phyloP scores from a whole-genome alignment of 768 basidiomycete species.

The Termitomyces heimii region DNA sequence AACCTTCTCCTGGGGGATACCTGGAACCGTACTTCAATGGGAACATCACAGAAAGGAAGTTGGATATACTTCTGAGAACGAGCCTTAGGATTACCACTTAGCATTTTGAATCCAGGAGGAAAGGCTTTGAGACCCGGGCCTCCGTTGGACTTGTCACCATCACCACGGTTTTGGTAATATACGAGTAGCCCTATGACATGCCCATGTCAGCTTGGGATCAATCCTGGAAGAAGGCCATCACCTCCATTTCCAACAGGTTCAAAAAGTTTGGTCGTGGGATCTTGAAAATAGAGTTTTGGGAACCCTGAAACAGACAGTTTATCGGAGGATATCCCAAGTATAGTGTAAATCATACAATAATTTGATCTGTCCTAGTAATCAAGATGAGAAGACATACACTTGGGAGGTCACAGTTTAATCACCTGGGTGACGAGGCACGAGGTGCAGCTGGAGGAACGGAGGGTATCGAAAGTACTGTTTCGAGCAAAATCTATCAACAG shows the following conservation, averaged over 20 bases:
- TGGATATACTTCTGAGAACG: slow-evolving; percentile 27
- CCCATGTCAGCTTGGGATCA: neutral
- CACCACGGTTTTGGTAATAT: slow-evolving; percentile 37
- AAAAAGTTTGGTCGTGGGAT: slow-evolving; percentile 28
- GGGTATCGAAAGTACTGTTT: slow-evolving; percentile 25
- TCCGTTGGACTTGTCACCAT: slow-evolving; percentile 30
- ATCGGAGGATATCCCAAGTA: neutral
- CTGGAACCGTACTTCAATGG: slow-evolving; percentile 10
- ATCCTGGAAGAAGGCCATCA: slow-evolving; percentile 1
- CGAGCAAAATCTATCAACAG: slow-evolving; percentile 24
- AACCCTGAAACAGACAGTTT: slow-evolving; percentile 23
- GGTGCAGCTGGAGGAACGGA: slow-evolving; percentile 32
- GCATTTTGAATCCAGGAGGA: slow-evolving; percentile 36
- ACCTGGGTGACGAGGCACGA: slow-evolving; percentile 30
- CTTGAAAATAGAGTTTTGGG: slow-evolving; percentile 35
- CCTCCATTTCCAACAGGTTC: slow-evolving; percentile 34
- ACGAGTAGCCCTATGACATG: slow-evolving; percentile 26
- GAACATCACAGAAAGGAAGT: neutral
- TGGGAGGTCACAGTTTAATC: neutral
- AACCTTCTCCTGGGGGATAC: slow-evolving; percentile 23
- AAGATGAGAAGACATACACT: neutral
- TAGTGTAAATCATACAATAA: slow-evolving; percentile 24
- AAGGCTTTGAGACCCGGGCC: slow-evolving; percentile 36
- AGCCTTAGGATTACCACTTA: slow-evolving; percentile 32
- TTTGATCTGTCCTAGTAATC: slow-evolving; percentile 29